These are phyloP conservation scores for Cystobasidiopsis lactophilus DNA, from an alignment of 768 basidiomycete species.

Conservation along the genomic window DNA sequence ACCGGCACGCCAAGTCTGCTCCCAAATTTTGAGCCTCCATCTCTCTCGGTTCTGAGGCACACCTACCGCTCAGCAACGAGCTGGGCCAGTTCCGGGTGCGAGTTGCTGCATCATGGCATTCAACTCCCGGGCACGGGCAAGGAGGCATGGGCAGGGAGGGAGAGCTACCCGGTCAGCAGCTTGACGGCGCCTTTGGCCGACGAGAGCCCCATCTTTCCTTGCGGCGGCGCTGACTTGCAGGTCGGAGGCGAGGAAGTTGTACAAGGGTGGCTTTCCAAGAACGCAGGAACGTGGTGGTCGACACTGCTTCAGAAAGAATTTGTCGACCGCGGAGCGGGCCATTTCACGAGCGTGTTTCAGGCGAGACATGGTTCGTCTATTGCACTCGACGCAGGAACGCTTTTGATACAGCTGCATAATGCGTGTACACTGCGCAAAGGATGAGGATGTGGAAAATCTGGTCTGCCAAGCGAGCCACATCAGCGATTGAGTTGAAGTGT, in stretches of 20 bases:
- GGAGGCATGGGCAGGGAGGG: neutral
- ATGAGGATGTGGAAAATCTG: conserved; percentile 71
- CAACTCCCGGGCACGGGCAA: neutral
- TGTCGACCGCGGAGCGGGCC: too few relatives aligned
- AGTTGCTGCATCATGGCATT: conserved; percentile 44
- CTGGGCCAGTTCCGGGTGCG: conserved; percentile 91
- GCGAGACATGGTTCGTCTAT: too few relatives aligned
- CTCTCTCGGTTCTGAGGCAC: conserved; percentile 21
- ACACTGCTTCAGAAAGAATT: too few relatives aligned
- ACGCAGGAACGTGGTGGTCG: too few relatives aligned
- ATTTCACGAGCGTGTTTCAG: too few relatives aligned
- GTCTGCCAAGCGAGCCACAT: too few relatives aligned
- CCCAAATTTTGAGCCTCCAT: neutral
- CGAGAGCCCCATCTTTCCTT: neutral
- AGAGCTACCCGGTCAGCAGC: neutral
- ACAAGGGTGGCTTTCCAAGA: neutral
- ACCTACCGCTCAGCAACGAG: conserved; percentile 92
- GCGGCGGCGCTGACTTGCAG: too few relatives aligned
- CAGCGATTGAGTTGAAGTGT: too few relatives aligned
- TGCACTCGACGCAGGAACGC: conserved; percentile 28
- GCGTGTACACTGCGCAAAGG: conserved; percentile 44
- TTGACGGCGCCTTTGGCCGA: neutral
- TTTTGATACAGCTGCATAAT: conserved; percentile 38
- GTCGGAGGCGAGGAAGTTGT: neutral
- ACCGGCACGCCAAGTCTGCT: conserved; percentile 71